Evolutionary conservation across 176 grass and related monocot genomes (phyloP).

Genomic region (Eragrostis nindensis): DNA sequence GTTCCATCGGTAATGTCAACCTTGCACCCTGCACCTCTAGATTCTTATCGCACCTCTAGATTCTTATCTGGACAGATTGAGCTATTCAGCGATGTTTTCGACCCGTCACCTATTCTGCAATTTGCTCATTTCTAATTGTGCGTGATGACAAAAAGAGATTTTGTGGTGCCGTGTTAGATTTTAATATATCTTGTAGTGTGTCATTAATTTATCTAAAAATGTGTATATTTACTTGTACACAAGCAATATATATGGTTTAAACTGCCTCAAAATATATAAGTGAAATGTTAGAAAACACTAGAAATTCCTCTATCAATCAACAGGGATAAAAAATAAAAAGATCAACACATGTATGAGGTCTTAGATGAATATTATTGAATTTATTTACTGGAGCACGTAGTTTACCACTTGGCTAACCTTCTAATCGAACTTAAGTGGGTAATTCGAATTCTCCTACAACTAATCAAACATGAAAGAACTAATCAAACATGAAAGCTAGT

Average conservation of each 20-base stretch:
- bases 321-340: neutral
- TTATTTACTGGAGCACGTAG: neutral
- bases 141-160: constrained; percentile 17
- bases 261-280: neutral
- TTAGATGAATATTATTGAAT: neutral
- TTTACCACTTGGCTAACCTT: too few relatives aligned
- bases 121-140: neutral
- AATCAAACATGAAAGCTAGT: too few relatives aligned
- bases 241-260: neutral
- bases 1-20: too few relatives aligned
- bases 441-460: too few relatives aligned
- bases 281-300: neutral
- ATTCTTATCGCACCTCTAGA: constrained; percentile 28
- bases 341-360: neutral
- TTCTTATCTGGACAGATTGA: constrained; percentile 5
- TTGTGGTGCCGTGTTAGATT: neutral
- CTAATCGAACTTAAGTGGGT: too few relatives aligned
- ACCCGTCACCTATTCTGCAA: neutral
- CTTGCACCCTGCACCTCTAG: neutral
- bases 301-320: neutral
- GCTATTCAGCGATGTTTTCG: neutral
- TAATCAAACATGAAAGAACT: too few relatives aligned
- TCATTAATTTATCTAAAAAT: neutral
- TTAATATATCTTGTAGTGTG: neutral
- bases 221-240: neutral